A percentile compares a stretch with the other conserved stretches of the same genome.
These are phyloP conservation scores for Penicillium verrucosum DNA, from an alignment of 2,329 filamentous ascomycete genomes.

Conservation along the genomic window DNA sequence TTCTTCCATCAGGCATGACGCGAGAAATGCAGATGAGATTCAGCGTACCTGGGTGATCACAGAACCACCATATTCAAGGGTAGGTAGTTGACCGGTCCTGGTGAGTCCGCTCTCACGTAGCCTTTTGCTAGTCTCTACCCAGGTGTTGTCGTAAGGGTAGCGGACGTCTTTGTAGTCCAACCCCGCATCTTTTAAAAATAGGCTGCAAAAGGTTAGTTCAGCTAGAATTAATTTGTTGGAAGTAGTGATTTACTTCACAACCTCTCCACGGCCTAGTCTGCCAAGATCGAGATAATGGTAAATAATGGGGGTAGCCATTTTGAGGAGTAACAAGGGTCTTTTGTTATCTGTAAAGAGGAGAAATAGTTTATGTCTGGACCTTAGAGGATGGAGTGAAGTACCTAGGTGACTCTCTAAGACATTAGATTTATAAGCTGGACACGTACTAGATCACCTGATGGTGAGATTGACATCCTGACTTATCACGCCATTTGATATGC, in stretches of 20 bases:
- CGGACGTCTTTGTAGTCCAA: background rate
- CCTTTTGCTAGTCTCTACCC: background rate
- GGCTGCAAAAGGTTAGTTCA: background rate
- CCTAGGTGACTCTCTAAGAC: too few species aligned
- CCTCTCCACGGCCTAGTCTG: background rate
- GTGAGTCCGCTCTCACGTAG: background rate
- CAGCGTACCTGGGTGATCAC: background rate
- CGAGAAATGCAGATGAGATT: background rate
- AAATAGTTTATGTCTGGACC: too few species aligned
- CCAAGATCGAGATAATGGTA: background rate
- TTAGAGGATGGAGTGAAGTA: too few species aligned
- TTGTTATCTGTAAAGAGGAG: background rate
- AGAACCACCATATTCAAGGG: background rate
- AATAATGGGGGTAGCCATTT: background rate
- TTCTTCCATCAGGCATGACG: background rate
- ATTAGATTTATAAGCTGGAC: too few species aligned
- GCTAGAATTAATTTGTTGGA: background rate
- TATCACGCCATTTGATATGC: too few species aligned
- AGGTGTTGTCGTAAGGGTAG: background rate
- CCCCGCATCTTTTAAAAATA: background rate
- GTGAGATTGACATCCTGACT: too few species aligned
- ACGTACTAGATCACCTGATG: too few species aligned
- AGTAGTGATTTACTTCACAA: background rate
- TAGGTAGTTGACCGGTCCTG: background rate
- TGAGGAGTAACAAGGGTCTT: background rate